These are phyloP conservation scores for Microbotryum silenes-acaulis DNA, from an alignment of 1,284 basidiomycete species.

Conservation along the genomic window DNA sequence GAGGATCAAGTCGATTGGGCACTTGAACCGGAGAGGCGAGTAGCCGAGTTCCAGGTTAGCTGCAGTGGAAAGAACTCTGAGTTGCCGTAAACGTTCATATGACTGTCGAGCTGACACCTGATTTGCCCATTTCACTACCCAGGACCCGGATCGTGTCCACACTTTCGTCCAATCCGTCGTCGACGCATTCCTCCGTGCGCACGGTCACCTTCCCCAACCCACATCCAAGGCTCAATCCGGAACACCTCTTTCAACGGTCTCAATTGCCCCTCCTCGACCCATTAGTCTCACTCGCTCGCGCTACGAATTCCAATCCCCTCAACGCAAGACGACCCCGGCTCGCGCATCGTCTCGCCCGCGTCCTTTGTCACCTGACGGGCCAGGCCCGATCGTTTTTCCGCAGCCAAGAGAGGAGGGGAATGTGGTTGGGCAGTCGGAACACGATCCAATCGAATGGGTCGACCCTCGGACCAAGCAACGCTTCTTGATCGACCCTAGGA, in stretches of 20 bases:
- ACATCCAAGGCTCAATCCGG: neutral
- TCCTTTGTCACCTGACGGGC: too few relatives aligned
- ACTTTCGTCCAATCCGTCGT: conserved; percentile 55
- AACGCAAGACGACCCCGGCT: too few relatives aligned
- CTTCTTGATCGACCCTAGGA: conserved; percentile 34
- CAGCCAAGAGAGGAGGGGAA: neutral
- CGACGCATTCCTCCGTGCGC: conserved; percentile 56
- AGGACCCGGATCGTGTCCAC: conserved; percentile 53
- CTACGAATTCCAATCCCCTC: too few relatives aligned
- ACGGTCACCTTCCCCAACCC: conserved; percentile 45
- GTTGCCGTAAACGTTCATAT: neutral
- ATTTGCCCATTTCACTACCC: conserved; percentile 1
- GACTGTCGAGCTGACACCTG: neutral
- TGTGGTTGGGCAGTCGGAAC: neutral
- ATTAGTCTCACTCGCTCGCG: too few relatives aligned
- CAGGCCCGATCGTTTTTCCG: too few relatives aligned
- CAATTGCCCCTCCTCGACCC: neutral
- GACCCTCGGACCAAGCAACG: conserved; percentile 52
- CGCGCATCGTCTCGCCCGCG: too few relatives aligned
- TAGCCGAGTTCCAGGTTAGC: conserved; percentile 59
- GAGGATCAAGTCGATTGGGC: conserved; percentile 62
- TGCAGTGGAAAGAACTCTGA: conserved; percentile 2
- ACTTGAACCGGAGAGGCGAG: conserved; percentile 64
- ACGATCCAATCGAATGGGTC: conserved; percentile 47
- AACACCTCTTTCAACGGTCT: neutral